Percentiles rank a stretch among this genome's conserved stretches.
Evolutionary conservation across 768 basidiomycete genomes (phyloP).

Genomic region (Mycena kentingensis): DNA sequence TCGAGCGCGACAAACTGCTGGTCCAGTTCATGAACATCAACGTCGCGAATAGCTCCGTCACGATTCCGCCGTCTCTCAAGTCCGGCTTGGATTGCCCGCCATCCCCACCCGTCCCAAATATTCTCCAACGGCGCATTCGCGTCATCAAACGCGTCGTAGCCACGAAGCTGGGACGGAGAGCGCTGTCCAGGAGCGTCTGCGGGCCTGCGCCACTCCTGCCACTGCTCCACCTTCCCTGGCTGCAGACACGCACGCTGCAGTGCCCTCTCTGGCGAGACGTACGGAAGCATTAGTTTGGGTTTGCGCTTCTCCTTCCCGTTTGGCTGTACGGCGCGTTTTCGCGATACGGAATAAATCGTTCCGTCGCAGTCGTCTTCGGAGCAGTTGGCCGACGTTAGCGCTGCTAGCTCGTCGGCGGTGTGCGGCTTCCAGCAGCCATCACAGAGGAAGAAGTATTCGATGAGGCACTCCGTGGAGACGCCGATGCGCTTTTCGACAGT

Average conservation of each 20-base stretch:
- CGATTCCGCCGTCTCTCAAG: constrained; percentile 20
- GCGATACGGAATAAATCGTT: constrained; percentile 16
- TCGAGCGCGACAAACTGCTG: constrained; percentile 28
- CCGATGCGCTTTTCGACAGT: constrained; percentile 26
- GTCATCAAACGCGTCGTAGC: constrained; percentile 11
- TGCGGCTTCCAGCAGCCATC: constrained; percentile 24
- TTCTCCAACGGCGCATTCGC: constrained; percentile 17
- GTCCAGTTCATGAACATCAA: constrained; percentile 21
- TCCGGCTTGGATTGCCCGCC: constrained; percentile 27
- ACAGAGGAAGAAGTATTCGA: constrained; percentile 24
- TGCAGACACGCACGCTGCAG: constrained; percentile 21
- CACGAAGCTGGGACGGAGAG: constrained; percentile 13
- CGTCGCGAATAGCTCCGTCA: constrained; percentile 23
- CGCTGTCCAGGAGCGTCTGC: constrained; percentile 22
- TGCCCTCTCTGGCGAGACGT: constrained; percentile 15
- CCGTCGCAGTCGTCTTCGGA: constrained; percentile 14
- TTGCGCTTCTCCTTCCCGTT: constrained; percentile 15
- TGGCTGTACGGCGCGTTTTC: constrained; percentile 15
- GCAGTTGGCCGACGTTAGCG: constrained; percentile 5
- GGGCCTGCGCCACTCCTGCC: constrained; percentile 25
- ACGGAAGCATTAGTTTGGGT: constrained; percentile 26
- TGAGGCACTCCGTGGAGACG: constrained; percentile 18
- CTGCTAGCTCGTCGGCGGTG: constrained; percentile 13
- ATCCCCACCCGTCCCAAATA: constrained; percentile 31
- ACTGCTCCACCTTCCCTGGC: constrained; percentile 27